Percentiles rank a stretch among this genome's conserved stretches.
Evolutionary conservation across 495 filamentous ascomycete species (phyloP).

Genomic region (Hypoxylon lenormandii): DNA sequence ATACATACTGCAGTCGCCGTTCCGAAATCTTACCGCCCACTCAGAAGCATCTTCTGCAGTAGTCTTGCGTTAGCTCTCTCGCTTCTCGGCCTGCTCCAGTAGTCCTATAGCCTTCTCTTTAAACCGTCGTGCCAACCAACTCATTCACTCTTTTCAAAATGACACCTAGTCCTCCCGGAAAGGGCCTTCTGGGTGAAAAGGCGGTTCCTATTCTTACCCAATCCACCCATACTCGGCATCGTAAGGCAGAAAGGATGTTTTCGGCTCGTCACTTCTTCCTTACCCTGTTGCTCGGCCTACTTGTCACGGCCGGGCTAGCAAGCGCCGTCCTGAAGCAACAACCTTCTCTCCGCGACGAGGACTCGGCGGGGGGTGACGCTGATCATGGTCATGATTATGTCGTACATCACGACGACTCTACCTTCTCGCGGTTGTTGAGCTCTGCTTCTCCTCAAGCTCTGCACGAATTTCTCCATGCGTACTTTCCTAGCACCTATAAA

Average conservation of each 20-base stretch:
- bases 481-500: conserved; percentile 54
- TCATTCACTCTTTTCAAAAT: conserved; percentile 28
- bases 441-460: conserved; percentile 54
- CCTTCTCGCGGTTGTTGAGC: conserved; percentile 52
- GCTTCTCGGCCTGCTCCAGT: conserved; percentile 27
- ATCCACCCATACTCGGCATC: conserved; percentile 17
- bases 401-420: conserved; percentile 41
- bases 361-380: conserved; percentile 18
- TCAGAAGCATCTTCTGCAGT: conserved; percentile 38
- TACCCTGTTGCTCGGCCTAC: conserved; percentile 47
- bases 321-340: conserved; percentile 46
- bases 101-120: conserved; percentile 9
- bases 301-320: conserved; percentile 49
- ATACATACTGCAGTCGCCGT: conserved; percentile 16
- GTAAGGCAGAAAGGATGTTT: conserved; percentile 46
- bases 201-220: conserved; percentile 6
- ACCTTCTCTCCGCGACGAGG: conserved; percentile 8
- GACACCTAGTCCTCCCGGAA: conserved; percentile 16
- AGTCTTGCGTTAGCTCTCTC: conserved; percentile 43
- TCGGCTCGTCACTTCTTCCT: conserved; percentile 45
- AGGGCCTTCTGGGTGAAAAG: conserved; percentile 27
- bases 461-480: conserved; percentile 56
- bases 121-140: conserved; percentile 22
- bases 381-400: conserved; percentile 4
- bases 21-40: conserved; percentile 34